Conservation (phyloP, 2,329 filamentous ascomycete species). For the Calonectria hongkongensis region DNA sequence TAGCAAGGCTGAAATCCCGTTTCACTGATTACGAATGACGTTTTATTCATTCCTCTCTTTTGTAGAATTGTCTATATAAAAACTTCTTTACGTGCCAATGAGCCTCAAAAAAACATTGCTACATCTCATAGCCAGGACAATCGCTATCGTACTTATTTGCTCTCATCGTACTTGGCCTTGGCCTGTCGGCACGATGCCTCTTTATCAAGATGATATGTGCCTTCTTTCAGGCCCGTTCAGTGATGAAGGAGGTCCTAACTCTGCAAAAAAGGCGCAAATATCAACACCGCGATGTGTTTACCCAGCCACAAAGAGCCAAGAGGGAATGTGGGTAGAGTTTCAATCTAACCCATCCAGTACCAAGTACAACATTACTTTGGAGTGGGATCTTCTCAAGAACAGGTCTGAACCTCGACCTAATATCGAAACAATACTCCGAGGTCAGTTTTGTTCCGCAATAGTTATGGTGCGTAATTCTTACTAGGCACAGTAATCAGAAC, state of each 20-base stretch:
- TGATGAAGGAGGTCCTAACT: background rate
- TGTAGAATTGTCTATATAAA: too few relatives aligned
- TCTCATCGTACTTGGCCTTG: background rate
- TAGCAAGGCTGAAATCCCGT: too few relatives aligned
- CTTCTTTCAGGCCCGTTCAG: background rate
- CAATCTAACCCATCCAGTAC: background rate
- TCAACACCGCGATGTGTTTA: background rate
- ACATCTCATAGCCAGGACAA: too few relatives aligned
- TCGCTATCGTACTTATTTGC: background rate
- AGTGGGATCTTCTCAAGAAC: constrained; percentile 2
- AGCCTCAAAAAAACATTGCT: too few relatives aligned
- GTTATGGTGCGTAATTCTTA: background rate
- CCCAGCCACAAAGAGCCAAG: background rate
- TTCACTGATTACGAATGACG: too few relatives aligned
- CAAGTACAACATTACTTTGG: constrained; percentile 6
- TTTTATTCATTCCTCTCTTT: too few relatives aligned
- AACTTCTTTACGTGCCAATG: too few relatives aligned
- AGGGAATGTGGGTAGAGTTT: constrained; percentile 3
- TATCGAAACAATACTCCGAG: background rate
- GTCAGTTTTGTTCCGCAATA: background rate
- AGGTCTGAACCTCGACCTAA: background rate
- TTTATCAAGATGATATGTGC: constrained; percentile 14
- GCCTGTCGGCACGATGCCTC: background rate
- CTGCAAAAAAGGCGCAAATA: background rate
- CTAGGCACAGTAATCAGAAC: background rate